A percentile compares a stretch with the other conserved stretches of the same genome.
These are phyloP conservation scores for Cylindrotheca closterium DNA, from an alignment of 108 stramenopile species.

Conservation along the genomic window DNA sequence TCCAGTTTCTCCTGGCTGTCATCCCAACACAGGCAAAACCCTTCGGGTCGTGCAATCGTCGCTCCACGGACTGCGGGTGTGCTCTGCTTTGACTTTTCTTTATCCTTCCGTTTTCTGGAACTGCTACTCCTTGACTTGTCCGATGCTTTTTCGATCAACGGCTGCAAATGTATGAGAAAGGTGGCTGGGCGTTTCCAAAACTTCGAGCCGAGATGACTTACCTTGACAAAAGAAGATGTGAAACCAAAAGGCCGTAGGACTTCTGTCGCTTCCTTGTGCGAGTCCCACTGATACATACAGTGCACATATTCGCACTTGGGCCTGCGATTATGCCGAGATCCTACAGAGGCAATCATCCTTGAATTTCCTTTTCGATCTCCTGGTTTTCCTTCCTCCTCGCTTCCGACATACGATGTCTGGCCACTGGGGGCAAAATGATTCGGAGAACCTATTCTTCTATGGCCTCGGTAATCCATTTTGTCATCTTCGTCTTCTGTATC, in stretches of 20 bases:
- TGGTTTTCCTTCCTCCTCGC: constrained; percentile 11
- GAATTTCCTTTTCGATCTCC: neutral
- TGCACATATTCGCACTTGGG: constrained; percentile 1
- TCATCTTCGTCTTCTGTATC: constrained; percentile 22
- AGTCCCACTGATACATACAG: constrained; percentile 63
- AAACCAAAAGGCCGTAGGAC: constrained; percentile 77
- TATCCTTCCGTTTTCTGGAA: neutral
- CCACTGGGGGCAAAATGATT: constrained; percentile 3
- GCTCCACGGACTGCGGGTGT: constrained; percentile 77
- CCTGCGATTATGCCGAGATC: constrained; percentile 1
- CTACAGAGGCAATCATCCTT: constrained; percentile 8
- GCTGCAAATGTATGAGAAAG: neutral
- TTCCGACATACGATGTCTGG: constrained; percentile 9
- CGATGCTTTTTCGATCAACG: constrained; percentile 1
- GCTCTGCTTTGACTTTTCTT: constrained; percentile 19
- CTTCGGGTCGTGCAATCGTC: constrained; percentile 71
- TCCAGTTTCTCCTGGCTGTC: constrained; percentile 8
- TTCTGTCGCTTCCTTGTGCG: constrained; percentile 59
- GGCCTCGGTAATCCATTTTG: neutral
- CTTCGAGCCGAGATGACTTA: constrained; percentile 32
- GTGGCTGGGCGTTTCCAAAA: too few species aligned
- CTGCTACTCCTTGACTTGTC: neutral
- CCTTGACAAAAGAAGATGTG: constrained; percentile 45
- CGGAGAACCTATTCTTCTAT: neutral
- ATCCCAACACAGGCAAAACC: constrained; percentile 74